Base-by-base conservation (phyloP, 192 early-diverging fungal species). In the Gonapodya sp. region DNA sequence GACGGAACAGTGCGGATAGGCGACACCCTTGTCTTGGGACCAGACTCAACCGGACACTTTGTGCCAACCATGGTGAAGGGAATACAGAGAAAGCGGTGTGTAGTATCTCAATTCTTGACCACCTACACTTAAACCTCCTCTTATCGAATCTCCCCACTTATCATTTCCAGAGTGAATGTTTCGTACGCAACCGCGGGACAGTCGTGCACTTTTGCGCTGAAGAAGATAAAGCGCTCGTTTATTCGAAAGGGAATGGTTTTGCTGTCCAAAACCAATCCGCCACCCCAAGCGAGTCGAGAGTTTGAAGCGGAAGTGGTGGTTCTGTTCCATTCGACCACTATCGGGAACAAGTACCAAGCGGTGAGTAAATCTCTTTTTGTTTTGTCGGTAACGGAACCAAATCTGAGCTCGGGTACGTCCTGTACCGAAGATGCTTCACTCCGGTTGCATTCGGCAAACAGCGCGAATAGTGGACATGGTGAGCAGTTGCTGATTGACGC, bases 221-320 rank as follows among this genome's bases (percentile, higher is more conserved):
- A 95, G 83, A 94, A 95, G 81, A 85, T 96, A n/a, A 89, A 92
- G 79, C 86, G 95, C 8, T 85, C 89, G 74, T 85, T 87, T 37
- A 89, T 96, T 64, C 92, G 95, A 36, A 96, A 96, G 79, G 96
- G 94, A 1, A 94, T 94, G 93, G 94, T 95, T 0, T 87, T 95
- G 88, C 81, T 94, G 1, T 8, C 34, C 31, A 82, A 24, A 34
- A n/a, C 36, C 8, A 16, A 33, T 80, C 34, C 73, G 31, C 0
- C 85, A 18, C 89, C 93, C 8, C 86, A 85, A 73, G 92, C 90
- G 0, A 87, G 87, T 14, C 83, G 88, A 74, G 89, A 91, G 80
- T 97, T 96, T 84, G 96, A 96, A 82, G 96, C 96, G 32, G 96
- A 97, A 84, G 90, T 97, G n/a, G 85, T 95, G 35, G 92, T 97